Evolutionary conservation across 768 basidiomycete species (phyloP).

Genomic region (Russula virescens): DNA sequence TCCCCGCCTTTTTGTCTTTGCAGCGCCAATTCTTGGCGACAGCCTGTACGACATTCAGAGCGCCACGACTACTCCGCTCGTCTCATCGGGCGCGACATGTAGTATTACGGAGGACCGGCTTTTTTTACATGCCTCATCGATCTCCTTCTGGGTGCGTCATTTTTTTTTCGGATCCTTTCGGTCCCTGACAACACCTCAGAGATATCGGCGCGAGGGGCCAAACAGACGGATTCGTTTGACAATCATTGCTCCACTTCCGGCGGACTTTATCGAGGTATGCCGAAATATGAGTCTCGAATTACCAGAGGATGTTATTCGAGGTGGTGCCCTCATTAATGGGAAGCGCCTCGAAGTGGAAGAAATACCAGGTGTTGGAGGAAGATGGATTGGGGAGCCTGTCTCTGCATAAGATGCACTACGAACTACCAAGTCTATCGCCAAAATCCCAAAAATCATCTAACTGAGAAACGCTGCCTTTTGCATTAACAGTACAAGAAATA

Average conservation of each 20-base stretch:
- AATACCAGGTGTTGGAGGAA: slow-evolving; percentile 13
- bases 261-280: slow-evolving; percentile 19
- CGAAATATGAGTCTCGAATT: slow-evolving; percentile 4
- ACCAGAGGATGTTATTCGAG: slow-evolving; percentile 7
- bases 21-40: slow-evolving; percentile 24
- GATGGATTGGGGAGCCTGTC: slow-evolving; percentile 11
- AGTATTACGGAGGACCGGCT: slow-evolving; percentile 15
- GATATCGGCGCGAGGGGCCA: slow-evolving; percentile 19
- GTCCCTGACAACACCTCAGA: slow-evolving; percentile 8
- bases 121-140: slow-evolving; percentile 23
- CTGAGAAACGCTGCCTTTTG: background rate
- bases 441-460: background rate
- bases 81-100: background rate
- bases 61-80: background rate
- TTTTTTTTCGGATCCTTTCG: background rate
- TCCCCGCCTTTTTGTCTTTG: background rate
- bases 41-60: slow-evolving; percentile 6
- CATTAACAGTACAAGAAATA: slow-evolving; percentile 19
- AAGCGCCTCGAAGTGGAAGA: background rate
- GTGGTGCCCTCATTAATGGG: slow-evolving; percentile 19
- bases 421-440: background rate
- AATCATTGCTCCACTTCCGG: slow-evolving; percentile 21
- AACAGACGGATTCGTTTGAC: slow-evolving; percentile 21
- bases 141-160: slow-evolving; percentile 19
- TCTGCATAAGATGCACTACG: background rate